Conservation (phyloP, 1,284 basidiomycete genomes). For the Heterobasidion parviporum region DNA sequence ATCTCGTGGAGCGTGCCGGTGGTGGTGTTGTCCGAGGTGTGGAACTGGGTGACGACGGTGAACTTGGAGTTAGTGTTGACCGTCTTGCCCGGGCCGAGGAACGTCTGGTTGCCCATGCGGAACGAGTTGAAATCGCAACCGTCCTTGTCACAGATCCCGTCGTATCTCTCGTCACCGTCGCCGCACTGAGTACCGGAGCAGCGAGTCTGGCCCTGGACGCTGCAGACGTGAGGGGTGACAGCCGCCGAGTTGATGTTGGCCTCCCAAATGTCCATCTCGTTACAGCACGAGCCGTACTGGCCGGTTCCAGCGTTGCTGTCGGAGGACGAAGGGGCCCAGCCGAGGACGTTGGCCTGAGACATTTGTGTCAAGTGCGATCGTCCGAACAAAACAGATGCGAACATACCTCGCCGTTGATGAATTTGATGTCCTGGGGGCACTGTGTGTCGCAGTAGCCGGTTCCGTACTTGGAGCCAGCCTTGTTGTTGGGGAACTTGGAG, state of each 20-base stretch:
- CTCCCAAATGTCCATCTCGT: constrained; percentile 52
- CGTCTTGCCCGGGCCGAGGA: constrained; percentile 36
- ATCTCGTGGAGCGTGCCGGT: constrained; percentile 39
- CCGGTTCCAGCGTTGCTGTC: constrained; percentile 38
- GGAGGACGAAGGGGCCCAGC: constrained; percentile 30
- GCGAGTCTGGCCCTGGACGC: constrained; percentile 27
- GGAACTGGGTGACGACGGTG: constrained; percentile 41
- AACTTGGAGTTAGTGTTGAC: constrained; percentile 39
- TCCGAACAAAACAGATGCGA: neutral
- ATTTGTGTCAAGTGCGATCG: neutral
- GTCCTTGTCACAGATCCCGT: constrained; percentile 39
- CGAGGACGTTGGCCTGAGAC: constrained; percentile 34
- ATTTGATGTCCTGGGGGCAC: constrained; percentile 44
- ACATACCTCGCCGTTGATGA: constrained; percentile 37
- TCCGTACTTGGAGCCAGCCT: constrained; percentile 44
- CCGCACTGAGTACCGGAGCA: constrained; percentile 34
- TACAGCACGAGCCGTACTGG: constrained; percentile 39
- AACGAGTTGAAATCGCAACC: constrained; percentile 52
- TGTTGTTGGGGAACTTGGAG: constrained; percentile 29
- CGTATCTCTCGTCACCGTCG: constrained; percentile 28
- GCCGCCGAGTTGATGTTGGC: constrained; percentile 41
- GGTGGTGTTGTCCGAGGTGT: constrained; percentile 37
- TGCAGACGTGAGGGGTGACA: constrained; percentile 41
- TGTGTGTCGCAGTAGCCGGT: constrained; percentile 47
- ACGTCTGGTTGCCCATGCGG: constrained; percentile 39